These are phyloP conservation scores for Aspergillus sp. DNA, from an alignment of 2,329 filamentous ascomycete species.

Conservation along the genomic window DNA sequence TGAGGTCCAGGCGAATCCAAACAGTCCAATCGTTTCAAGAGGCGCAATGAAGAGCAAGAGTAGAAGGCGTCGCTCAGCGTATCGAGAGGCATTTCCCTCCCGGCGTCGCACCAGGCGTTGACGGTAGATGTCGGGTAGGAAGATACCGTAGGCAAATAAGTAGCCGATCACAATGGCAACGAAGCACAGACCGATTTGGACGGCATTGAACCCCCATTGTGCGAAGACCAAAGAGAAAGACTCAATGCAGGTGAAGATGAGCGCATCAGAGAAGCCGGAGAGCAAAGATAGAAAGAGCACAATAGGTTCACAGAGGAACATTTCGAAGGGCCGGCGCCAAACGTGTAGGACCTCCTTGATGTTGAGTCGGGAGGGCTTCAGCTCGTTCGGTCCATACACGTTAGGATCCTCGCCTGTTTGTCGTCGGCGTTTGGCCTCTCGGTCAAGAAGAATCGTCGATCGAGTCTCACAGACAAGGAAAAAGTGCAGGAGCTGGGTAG, in stretches of 20 bases:
- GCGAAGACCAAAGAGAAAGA: conserved; percentile 63
- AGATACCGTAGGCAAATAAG: conserved; percentile 55
- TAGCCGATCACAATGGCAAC: conserved; percentile 54
- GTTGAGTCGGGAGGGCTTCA: conserved; percentile 52
- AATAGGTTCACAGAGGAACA: conserved; percentile 75
- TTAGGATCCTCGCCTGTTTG: conserved; percentile 56
- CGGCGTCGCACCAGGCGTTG: conserved; percentile 41
- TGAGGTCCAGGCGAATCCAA: conserved; percentile 70
- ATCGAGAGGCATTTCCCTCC: conserved; percentile 51
- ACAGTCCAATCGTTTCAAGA: conserved; percentile 65
- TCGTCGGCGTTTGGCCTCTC: conserved; percentile 59
- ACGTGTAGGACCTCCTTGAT: conserved; percentile 41
- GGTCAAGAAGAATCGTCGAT: conserved; percentile 58
- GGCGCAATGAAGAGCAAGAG: conserved; percentile 65
- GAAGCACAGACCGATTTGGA: conserved; percentile 27
- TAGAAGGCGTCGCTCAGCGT: conserved; percentile 66
- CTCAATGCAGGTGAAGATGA: conserved; percentile 78
- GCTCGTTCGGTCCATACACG: conserved; percentile 66
- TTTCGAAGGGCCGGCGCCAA: conserved; percentile 68
- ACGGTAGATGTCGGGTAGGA: conserved; percentile 53
- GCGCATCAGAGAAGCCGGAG: conserved; percentile 70
- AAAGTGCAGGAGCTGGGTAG: conserved; percentile 54
- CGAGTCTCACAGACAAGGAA: conserved; percentile 65
- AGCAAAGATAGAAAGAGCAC: conserved; percentile 70
- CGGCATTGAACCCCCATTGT: conserved; percentile 26